phyloP scores from a whole-genome alignment of 2,329 filamentous ascomycete species.

The Colletotrichum echinochloae region DNA sequence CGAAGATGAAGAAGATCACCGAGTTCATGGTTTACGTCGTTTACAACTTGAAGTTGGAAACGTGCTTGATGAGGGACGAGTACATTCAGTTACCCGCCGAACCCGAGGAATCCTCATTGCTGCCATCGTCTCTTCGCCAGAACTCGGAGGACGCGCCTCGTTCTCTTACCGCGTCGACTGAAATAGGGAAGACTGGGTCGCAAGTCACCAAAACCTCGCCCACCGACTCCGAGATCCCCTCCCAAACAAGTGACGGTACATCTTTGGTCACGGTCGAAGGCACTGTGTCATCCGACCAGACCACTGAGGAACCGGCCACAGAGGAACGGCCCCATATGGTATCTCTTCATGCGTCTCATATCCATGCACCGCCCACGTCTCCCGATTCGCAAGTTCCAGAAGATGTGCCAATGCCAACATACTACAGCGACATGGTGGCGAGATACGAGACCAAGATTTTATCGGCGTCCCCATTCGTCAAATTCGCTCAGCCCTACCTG shows the following conservation, averaged over 20 bases:
- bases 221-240: conserved; percentile 48
- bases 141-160: conserved; percentile 52
- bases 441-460: conserved; percentile 94
- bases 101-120: conserved; percentile 52
- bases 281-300: conserved; percentile 45
- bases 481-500: conserved; percentile 92
- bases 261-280: conserved; percentile 45
- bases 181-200: conserved; percentile 46
- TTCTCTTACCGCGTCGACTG: conserved; percentile 47
- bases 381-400: conserved; percentile 74
- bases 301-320: conserved; percentile 40
- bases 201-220: conserved; percentile 51
- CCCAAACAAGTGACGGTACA: conserved; percentile 35
- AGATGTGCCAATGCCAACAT: conserved; percentile 86
- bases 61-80: conserved; percentile 92
- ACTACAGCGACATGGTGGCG: conserved; percentile 94
- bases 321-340: conserved; percentile 47
- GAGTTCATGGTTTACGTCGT: conserved; percentile 99
- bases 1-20: conserved; percentile 89
- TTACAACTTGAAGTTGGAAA: conserved; percentile 96
- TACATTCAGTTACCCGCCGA: conserved; percentile 84
- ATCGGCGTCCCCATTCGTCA: conserved; percentile 95
- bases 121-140: conserved; percentile 48
- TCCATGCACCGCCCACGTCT: conserved; percentile 54
- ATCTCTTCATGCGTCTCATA: conserved; percentile 58